Conservation (phyloP, 106 monocot species). For the Dactylorhiza incarnata region DNA sequence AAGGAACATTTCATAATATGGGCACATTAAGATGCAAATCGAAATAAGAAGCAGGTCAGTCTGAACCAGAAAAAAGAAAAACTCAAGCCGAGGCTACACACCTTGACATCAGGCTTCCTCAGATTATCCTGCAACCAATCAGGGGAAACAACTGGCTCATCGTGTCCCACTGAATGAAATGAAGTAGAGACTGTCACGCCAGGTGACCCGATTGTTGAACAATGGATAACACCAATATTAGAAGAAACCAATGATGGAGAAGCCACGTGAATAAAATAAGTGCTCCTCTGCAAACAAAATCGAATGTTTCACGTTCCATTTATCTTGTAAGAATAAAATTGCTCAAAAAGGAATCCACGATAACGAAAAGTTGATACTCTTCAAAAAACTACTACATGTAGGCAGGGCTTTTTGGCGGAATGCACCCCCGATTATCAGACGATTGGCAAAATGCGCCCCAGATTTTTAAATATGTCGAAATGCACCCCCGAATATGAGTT, state of each 20-base stretch:
- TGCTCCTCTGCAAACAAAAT: slow-evolving; percentile 18
- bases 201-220: slow-evolving; percentile 20
- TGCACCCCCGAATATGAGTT: too few species aligned
- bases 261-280: neutral
- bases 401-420: too few species aligned
- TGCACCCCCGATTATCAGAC: too few species aligned
- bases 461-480: too few species aligned
- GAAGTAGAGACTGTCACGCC: slow-evolving; percentile 7
- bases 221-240: slow-evolving; percentile 18
- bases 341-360: neutral
- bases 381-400: neutral
- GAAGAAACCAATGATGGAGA: slow-evolving; percentile 14
- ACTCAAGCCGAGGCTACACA: neutral
- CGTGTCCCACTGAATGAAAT: slow-evolving; percentile 16
- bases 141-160: slow-evolving; percentile 62
- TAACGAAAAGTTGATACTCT: neutral
- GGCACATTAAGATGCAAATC: too few species aligned
- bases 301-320: too few species aligned
- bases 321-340: neutral
- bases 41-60: too few species aligned
- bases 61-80: neutral
- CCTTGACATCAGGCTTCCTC: slow-evolving; percentile 56
- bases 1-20: too few species aligned
- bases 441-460: too few species aligned
- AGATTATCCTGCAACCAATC: slow-evolving; percentile 63